Evolutionary conservation across 495 filamentous ascomycete genomes (phyloP).

Genomic region (Xylaria acuta): DNA sequence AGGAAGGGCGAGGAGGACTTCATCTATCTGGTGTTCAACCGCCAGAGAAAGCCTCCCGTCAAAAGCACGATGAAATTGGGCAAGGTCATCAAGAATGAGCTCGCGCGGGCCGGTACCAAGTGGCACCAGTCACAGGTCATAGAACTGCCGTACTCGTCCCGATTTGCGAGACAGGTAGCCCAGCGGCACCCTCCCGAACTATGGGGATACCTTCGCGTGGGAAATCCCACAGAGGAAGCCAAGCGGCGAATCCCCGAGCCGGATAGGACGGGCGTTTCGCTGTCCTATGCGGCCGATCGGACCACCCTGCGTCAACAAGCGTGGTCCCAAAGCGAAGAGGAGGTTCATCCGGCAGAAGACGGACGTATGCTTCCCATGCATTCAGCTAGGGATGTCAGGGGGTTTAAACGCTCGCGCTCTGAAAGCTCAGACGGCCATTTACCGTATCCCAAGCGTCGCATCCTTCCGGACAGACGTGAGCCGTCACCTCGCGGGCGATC

Average conservation of each 20-base stretch:
- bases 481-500: too few relatives aligned
- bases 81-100: not conserved
- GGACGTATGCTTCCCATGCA: not conserved
- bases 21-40: constrained; percentile 6
- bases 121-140: not conserved
- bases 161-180: not conserved
- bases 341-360: not conserved
- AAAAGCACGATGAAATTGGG: not conserved
- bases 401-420: too few relatives aligned
- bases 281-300: not conserved
- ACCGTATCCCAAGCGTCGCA: too few relatives aligned
- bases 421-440: too few relatives aligned
- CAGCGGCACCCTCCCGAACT: not conserved
- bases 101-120: not conserved
- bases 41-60: constrained; percentile 14
- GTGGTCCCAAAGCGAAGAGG: not conserved
- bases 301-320: not conserved
- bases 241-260: not conserved
- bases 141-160: not conserved
- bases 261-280: not conserved
- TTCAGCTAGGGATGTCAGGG: too few relatives aligned
- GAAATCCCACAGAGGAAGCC: not conserved
- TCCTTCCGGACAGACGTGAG: too few relatives aligned
- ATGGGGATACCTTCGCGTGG: not conserved
- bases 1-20: not conserved